phyloP scores from a whole-genome alignment of 2,329 filamentous ascomycete genomes.

The Trichophaea hybrida region DNA sequence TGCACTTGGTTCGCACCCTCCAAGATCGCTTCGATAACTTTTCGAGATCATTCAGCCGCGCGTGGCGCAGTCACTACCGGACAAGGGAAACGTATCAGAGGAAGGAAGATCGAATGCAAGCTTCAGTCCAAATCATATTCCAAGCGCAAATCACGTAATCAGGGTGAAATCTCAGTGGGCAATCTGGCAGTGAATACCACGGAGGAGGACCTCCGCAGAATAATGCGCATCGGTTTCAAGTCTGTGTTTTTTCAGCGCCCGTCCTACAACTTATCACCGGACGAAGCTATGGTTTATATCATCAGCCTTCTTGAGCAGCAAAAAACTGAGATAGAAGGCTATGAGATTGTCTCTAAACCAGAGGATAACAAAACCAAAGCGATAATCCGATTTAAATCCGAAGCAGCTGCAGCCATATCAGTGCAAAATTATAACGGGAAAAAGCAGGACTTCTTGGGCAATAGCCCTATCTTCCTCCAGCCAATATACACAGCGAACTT shows the following conservation, averaged over 20 bases:
- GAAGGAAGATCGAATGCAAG: conserved; percentile 5
- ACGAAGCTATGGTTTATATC: conserved; percentile 8
- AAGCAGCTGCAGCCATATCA: conserved; percentile 8
- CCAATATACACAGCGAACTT: conserved; percentile 14
- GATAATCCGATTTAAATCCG: conserved; percentile 12
- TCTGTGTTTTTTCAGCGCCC: conserved; percentile 3
- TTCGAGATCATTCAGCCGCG: neutral
- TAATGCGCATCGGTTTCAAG: conserved; percentile 1
- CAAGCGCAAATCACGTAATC: neutral
- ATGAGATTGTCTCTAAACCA: conserved; percentile 13
- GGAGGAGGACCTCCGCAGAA: conserved; percentile 6
- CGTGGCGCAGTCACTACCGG: conserved; percentile 1
- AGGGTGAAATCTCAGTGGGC: neutral
- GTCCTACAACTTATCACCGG: conserved; percentile 10
- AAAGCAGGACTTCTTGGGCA: conserved; percentile 5
- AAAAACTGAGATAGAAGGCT: conserved; percentile 7
- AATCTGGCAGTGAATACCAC: conserved; percentile 9
- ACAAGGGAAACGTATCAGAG: conserved; percentile 1
- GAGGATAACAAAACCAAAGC: conserved; percentile 8
- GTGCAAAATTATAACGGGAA: conserved; percentile 6
- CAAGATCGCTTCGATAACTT: conserved; percentile 7
- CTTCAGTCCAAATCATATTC: neutral
- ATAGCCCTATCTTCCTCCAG: conserved; percentile 4
- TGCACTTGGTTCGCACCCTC: conserved; percentile 17
- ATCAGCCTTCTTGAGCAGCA: conserved; percentile 11